Conservation (phyloP, 73 alveolate species). For the Stentor roeselii region DNA sequence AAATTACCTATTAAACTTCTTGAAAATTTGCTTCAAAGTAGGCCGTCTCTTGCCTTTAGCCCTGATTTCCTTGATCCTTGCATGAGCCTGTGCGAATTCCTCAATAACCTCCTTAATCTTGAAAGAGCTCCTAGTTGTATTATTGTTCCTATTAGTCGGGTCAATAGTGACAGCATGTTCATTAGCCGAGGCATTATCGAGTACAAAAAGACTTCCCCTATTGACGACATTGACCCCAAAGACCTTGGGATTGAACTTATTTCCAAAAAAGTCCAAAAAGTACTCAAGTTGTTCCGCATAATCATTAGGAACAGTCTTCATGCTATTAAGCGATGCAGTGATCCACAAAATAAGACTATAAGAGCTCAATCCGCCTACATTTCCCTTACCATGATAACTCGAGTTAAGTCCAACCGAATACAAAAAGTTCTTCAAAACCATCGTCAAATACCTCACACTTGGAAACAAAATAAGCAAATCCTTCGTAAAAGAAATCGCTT, state of each 20-base stretch:
- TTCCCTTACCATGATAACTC: no score
- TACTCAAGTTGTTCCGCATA: background rate
- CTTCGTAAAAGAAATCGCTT: conserved; percentile 29
- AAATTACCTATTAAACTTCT: no score
- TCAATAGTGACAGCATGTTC: background rate
- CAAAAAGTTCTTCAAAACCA: conserved; percentile 35
- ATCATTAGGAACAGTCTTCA: background rate
- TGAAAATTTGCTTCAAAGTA: background rate
- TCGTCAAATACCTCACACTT: conserved; percentile 23
- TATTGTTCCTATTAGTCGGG: background rate
- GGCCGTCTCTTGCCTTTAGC: background rate
- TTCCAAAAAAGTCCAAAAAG: background rate
- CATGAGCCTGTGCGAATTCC: background rate
- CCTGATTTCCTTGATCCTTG: background rate
- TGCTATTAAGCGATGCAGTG: background rate
- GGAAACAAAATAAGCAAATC: conserved; percentile 15
- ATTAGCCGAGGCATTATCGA: background rate
- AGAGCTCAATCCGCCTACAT: background rate
- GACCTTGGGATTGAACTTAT: background rate
- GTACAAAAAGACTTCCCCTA: no score
- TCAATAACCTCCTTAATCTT: background rate
- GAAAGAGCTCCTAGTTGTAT: background rate
- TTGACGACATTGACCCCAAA: background rate
- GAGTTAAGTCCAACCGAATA: background rate
- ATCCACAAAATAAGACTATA: background rate